phyloP scores from a whole-genome alignment of 257 asterid genomes.

The Solanum sejunctum region DNA sequence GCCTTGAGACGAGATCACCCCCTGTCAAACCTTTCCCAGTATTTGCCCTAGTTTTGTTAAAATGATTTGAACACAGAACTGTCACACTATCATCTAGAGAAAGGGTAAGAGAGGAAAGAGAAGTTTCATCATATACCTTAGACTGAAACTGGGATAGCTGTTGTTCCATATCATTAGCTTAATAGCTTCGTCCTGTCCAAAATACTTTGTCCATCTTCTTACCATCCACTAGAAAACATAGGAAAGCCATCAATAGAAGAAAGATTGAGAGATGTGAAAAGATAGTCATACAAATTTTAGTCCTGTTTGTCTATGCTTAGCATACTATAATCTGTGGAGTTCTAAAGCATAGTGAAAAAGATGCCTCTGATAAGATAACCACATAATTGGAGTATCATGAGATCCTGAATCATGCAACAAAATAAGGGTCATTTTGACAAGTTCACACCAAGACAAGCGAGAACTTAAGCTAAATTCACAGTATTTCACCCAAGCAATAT shows the following conservation, averaged over 20 bases:
- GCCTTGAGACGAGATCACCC: constrained; percentile 49
- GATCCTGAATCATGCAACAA: background rate
- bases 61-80: constrained; percentile 7
- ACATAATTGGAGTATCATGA: background rate
- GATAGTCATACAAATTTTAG: background rate
- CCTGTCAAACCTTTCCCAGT: constrained; percentile 56
- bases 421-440: background rate
- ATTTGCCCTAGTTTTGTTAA: constrained; percentile 58
- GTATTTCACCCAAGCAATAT: background rate
- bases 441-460: background rate
- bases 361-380: background rate
- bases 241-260: constrained; percentile 1
- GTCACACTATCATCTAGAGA: background rate
- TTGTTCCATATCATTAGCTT: constrained; percentile 84
- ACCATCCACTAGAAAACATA: constrained; percentile 74
- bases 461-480: background rate
- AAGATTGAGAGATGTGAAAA: constrained; percentile 2
- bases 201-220: constrained; percentile 71
- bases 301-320: background rate
- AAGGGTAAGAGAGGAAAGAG: background rate
- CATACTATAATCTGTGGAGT: background rate
- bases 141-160: constrained; percentile 62
- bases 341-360: background rate
- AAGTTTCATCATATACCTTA: constrained; percentile 39
- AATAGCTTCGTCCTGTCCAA: constrained; percentile 64